A percentile compares a stretch with the other conserved stretches of the same genome.
phyloP scores from a whole-genome alignment of 352 stramenopile genomes.

The Globisporangium sylvaticum region DNA sequence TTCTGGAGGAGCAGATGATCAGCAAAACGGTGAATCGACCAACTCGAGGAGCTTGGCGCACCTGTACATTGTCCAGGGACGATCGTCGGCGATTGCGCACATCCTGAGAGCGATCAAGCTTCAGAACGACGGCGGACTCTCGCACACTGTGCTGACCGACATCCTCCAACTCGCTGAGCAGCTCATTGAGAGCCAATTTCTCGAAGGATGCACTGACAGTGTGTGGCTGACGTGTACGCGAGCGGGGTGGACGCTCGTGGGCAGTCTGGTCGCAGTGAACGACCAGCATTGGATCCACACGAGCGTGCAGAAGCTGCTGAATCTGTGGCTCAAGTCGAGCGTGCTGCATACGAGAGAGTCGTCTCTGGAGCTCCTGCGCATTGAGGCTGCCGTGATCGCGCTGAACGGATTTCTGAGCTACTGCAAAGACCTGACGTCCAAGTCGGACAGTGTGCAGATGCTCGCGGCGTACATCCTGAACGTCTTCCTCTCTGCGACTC shows the following conservation, averaged over 20 bases:
- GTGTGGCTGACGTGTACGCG: constrained; percentile 87
- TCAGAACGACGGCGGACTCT: constrained; percentile 39
- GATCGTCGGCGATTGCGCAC: constrained; percentile 59
- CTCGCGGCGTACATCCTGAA: constrained; percentile 71
- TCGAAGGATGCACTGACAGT: constrained; percentile 69
- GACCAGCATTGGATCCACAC: constrained; percentile 55
- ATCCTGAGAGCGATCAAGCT: constrained; percentile 53
- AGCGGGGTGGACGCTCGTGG: constrained; percentile 74
- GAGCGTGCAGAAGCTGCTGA: constrained; percentile 53
- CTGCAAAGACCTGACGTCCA: constrained; percentile 24
- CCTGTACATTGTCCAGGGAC: constrained; percentile 75
- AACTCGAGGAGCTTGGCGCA: constrained; percentile 59
- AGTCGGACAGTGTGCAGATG: constrained; percentile 44
- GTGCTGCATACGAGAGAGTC: constrained; percentile 77
- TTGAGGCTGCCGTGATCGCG: constrained; percentile 74
- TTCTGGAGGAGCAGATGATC: constrained; percentile 4
- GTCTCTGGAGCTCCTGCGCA: constrained; percentile 75
- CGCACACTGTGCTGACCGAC: constrained; percentile 49
- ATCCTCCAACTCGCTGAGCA: constrained; percentile 65
- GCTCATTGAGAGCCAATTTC: constrained; percentile 78
- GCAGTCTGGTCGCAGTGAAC: constrained; percentile 64
- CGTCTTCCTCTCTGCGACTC: constrained; percentile 54
- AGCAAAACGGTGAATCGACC: constrained; percentile 24
- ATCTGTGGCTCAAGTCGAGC: constrained; percentile 75
- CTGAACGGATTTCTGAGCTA: constrained; percentile 57